Percentiles rank a stretch among this genome's conserved stretches.
Evolutionary conservation across 2,329 filamentous ascomycete genomes (phyloP).

Genomic region (Xylaria sp.): DNA sequence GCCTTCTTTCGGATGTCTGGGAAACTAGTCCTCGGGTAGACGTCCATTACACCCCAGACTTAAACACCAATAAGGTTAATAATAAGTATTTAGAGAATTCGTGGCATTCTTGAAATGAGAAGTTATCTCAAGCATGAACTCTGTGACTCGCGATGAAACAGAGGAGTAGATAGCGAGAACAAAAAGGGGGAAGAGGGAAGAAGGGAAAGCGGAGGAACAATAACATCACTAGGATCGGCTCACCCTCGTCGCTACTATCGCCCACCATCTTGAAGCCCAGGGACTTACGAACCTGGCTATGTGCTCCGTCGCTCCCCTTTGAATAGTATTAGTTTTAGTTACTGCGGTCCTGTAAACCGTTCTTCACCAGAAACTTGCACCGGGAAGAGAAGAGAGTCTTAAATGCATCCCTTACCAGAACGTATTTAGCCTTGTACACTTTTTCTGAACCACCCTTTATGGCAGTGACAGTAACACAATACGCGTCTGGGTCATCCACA

Average conservation of each 20-base stretch:
- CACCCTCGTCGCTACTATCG: constrained; percentile 45
- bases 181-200: no score
- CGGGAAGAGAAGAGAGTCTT: not conserved
- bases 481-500: constrained; percentile 52
- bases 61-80: constrained; percentile 2
- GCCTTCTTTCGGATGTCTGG: constrained; percentile 70
- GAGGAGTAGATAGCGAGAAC: not conserved
- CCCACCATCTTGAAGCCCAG: constrained; percentile 68
- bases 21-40: constrained; percentile 67
- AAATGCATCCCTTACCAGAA: constrained; percentile 55
- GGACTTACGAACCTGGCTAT: constrained; percentile 62
- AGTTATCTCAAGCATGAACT: not conserved
- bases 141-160: not conserved
- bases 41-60: constrained; percentile 55
- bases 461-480: constrained; percentile 58
- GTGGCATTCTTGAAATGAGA: not conserved
- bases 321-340: constrained; percentile 4
- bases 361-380: not conserved
- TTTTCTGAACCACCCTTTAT: constrained; percentile 55
- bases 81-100: not conserved
- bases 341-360: not conserved
- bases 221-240: constrained; percentile 8
- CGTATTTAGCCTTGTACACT: constrained; percentile 61
- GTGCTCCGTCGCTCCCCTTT: constrained; percentile 60
- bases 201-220: no score